Evolutionary conservation across 495 filamentous ascomycete genomes (phyloP).

Genomic region (Aeminium ludgeri): DNA sequence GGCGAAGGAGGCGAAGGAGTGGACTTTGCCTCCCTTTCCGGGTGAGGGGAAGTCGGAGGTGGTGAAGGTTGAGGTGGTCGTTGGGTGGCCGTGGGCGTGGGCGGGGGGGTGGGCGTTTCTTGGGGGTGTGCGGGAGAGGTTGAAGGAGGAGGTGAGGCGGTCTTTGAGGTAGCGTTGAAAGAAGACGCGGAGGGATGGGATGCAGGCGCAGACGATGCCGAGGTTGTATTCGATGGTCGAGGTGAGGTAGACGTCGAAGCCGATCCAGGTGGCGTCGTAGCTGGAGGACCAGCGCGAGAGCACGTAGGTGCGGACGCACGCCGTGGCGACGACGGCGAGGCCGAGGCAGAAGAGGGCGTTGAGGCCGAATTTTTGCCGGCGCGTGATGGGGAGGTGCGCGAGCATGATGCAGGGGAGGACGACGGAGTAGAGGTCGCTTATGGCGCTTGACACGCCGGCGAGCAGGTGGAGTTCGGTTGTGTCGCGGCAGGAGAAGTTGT

Average conservation of each 20-base stretch:
- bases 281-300: conserved; percentile 10
- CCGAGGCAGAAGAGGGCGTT: not conserved
- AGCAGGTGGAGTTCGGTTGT: conserved; percentile 10
- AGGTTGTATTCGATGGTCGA: conserved; percentile 4
- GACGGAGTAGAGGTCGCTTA: conserved; percentile 17
- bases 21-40: too few relatives aligned
- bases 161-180: not conserved
- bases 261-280: conserved; percentile 2
- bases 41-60: too few relatives aligned
- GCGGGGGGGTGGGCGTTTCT: too few relatives aligned
- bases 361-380: conserved; percentile 1
- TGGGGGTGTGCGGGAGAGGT: too few relatives aligned
- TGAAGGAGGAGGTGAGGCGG: too few relatives aligned
- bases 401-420: conserved; percentile 12
- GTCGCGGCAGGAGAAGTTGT: conserved; percentile 7
- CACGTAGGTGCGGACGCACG: not conserved
- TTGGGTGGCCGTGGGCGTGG: too few relatives aligned
- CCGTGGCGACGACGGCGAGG: not conserved
- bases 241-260: not conserved
- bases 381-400: not conserved
- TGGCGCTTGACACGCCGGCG: conserved; percentile 5
- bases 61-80: too few relatives aligned
- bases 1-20: too few relatives aligned
- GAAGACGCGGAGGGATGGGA: conserved; percentile 3
- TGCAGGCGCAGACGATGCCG: conserved; percentile 3